Evolutionary conservation across 2,329 filamentous ascomycete species (phyloP), one percentile per base, ranked within the genome.

Genomic region (Nigrospora sphaerica): DNA sequence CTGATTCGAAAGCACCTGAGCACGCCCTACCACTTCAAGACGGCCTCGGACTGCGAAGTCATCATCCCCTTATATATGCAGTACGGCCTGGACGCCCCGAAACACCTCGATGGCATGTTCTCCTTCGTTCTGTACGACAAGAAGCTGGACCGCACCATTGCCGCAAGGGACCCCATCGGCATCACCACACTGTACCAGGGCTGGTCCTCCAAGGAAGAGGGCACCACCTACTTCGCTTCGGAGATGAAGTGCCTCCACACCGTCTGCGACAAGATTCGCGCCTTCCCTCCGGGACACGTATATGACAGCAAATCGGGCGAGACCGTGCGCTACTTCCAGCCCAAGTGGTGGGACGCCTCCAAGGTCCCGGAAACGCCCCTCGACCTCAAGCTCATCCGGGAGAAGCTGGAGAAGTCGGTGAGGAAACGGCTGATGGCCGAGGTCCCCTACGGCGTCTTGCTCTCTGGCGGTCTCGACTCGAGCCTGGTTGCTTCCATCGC

Each of bases 61-160:
- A 95, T 98, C 69, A 95, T 98, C 64, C 93, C 95, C 56, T 70
- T 98, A 77, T 98, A 98, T 67, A 80, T 90, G 73, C 83, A 97
- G 70, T 81, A 95, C 78, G 93, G 84, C 61, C 77, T 95, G 57
- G 90, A 97, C 62, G 89, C 92, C 48, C 91, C 93, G 52, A 93
- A 92, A 70, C 77, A 89, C 69, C 83, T 98, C 57, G 93, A 98
- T 67, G 93, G 93, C 74, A 98, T 98, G 93, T 98, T 98, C 80
- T 96, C 92, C 14, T 98, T 95, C 73, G 91, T 98, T 47, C 80
- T 98, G 45, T 95, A 95, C 71, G 93, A 98, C 75, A 95, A 95
- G 80, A 85, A 81, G 57, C 83, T 90, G 68, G 87, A 98, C 75
- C 86, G 93, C 56, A 87, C 90, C 52, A 83, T 98, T 62, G 93